Evolutionary conservation across 2,329 filamentous ascomycete genomes (phyloP), one percentile per base, ranked within the genome.

Genomic region (Coniochaeta ligniaria): DNA sequence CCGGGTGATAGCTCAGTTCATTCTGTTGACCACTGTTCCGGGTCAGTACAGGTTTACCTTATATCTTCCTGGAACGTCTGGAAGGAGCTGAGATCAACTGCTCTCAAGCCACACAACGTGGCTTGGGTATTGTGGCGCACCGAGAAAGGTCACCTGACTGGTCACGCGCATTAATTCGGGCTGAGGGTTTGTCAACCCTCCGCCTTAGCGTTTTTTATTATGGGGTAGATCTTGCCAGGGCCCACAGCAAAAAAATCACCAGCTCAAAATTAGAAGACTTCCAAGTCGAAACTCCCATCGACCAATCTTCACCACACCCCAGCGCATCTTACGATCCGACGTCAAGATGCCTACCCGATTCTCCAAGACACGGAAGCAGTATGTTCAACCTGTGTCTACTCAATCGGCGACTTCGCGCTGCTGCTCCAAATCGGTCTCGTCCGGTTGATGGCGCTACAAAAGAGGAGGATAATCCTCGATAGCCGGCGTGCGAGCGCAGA

Each of bases 331-430:
- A 20, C 26, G 38, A 31, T 28, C 54, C 35, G 22, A 22, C 56
- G 56, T 26, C 56, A 58, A 58, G 56, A 58, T 58, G 87, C 88
- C 88, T 86, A 90, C 88, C 79, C 82, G 87, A 78, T 82, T 87
- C 70, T 84, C 83, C 74, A 89, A 90, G 81, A 91, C 88, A 79
- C 83, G 88, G 80, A 91, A 90, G 85, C 87, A 87, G 85, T 88
- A 87, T 72, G 86, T 86, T 52, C n/a, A 17, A 52, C 14, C 26
- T 22, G 26, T 52, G 47, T 47, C 47, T 31, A 3, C 31, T n/a
- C 24, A n/a, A 35, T 20, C 17, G 47, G 24, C 47, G 47, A 52
- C 47, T 52, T 52, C 47, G 47, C 47, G 47, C 47, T 28, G 47
- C 47, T 52, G 47, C 47, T 52, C 47, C 47, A 31, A 3, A 17